Base-by-base conservation (phyloP, 2,329 filamentous ascomycete genomes). In the Paracamarosporium sp. region DNA sequence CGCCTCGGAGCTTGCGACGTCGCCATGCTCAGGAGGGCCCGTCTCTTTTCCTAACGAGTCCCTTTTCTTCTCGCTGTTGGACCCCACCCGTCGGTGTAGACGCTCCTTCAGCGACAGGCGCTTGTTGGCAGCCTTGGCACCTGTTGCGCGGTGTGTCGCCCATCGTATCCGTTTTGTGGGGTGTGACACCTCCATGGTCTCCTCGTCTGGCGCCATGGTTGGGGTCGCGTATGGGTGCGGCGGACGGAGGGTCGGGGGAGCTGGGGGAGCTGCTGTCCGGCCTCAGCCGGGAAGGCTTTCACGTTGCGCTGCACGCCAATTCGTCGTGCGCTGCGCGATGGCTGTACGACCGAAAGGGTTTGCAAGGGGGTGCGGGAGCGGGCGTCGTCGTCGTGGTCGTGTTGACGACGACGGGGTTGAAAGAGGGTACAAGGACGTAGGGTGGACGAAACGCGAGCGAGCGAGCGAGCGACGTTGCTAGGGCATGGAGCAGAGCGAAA, bases 141-240 rank as follows among this genome's bases (percentile, higher is more conserved):
- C 87, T 13, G 88, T 88, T 76, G 91, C 86, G 75, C 92, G 91
- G 71, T 93, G 91, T n/a, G 95, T 98, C 17, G 95, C 94, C 95
- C 95, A 98, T 87, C 95, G 86, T 77, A 95, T 88, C 73, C 93
- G 86, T 74, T 94, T 92, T 22, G 88, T 90, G 8, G 86, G 83
- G 61, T 84, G 85, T 41, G 85, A 85, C 58, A 84, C 79, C 67
- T 86, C 82, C 65, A 78, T 83, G 50, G 65, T 64, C 53, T 71
- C 63, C 47, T 57, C 54, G 13, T 60, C 56, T 25, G 56, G 59
- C 43, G 55, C 53, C 33, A 47, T 38, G 40, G 65, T 66, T 66
- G 78, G 77, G 50, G 62, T 65, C 52, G 62, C 65, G 55, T 38
- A 24, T 38, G 48, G 35, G 43, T 35, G 44, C 52, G 41, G 57